Evolutionary conservation across 108 stramenopile species (phyloP), one percentile per base, ranked within the genome.

Genomic region (Conticribra weissflogii): DNA sequence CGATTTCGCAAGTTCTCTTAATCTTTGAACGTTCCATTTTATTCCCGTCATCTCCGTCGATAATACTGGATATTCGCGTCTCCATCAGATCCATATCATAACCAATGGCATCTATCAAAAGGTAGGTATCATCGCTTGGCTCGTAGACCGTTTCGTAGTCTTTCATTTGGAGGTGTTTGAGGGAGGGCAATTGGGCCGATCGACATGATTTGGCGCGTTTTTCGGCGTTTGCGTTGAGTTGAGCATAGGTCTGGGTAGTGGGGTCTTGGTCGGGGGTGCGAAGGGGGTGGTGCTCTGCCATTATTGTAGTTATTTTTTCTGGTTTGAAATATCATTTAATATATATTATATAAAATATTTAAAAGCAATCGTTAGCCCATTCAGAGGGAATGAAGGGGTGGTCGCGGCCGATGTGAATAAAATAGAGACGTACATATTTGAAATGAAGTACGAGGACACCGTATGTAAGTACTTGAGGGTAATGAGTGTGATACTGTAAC

Each of bases 61-160:
- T 19, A 27, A n/a, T n/a, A n/a, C n/a, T n/a, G n/a, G n/a, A n/a
- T n/a, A n/a, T n/a, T n/a, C 17, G 7, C 2, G 45, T 46, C 16
- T 59, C 47, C 66, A 54, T 65, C 14, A 24, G 12, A 65, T 82
- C 82, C 22, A 64, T 76, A 54, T 72, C 89, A 76, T 56, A 60
- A 44, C 71, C 79, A n/a, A 97, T 70, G 16, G 84, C 93, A 81
- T 97, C 96, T 22, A 94, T 63, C 18, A 97, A 59, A 25, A 97
- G 55, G 53, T 85, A 97, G 0, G 96, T 96, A 46, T 97, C 96
- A 41, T 95, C 94, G 64, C 85, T 81, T 1, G 96, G 96, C 68
- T 96, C 94, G 79, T 97, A 97, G 0, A 97, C 90, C 16, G 79
- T 29, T 5, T 81, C 65, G 69, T 83, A 96, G 68, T 96, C 96